A percentile compares a stretch with the other conserved stretches of the same genome.
These are phyloP conservation scores for Russula emetica DNA, from an alignment of 768 basidiomycete species.

Conservation along the genomic window DNA sequence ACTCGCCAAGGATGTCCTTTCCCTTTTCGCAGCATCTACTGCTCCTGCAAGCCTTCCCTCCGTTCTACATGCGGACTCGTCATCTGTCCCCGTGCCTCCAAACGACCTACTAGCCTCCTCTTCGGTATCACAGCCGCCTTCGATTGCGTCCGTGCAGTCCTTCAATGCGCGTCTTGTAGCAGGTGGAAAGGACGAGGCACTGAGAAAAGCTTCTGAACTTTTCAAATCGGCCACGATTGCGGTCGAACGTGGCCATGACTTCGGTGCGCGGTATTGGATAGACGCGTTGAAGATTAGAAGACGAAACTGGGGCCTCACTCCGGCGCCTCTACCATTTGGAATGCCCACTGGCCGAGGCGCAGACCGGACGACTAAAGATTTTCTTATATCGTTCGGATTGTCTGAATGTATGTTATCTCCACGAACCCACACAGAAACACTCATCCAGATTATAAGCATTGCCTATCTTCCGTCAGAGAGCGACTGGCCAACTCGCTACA, in stretches of 20 bases:
- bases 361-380: conserved; percentile 77
- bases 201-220: conserved; percentile 67
- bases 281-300: conserved; percentile 72
- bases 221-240: conserved; percentile 66
- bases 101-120: conserved; percentile 50
- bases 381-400: conserved; percentile 72
- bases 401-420: conserved; percentile 65
- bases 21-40: conserved; percentile 47
- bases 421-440: conserved; percentile 5
- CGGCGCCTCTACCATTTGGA: conserved; percentile 71
- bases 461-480: conserved; percentile 56
- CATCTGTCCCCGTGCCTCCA: conserved; percentile 15
- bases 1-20: conserved; percentile 66
- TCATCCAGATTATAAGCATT: conserved; percentile 48
- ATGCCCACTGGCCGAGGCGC: conserved; percentile 69
- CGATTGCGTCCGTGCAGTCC: conserved; percentile 52
- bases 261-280: conserved; percentile 74
- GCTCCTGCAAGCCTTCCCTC: conserved; percentile 3
- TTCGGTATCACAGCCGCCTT: conserved; percentile 55
- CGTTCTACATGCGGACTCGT: background rate
- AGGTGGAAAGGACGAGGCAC: conserved; percentile 76
- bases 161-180: conserved; percentile 69
- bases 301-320: conserved; percentile 76
- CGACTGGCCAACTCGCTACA: conserved; percentile 63
- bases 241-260: conserved; percentile 57